Evolutionary conservation across 2,329 filamentous ascomycete genomes (phyloP).

Genomic region (Penicillium sp.): DNA sequence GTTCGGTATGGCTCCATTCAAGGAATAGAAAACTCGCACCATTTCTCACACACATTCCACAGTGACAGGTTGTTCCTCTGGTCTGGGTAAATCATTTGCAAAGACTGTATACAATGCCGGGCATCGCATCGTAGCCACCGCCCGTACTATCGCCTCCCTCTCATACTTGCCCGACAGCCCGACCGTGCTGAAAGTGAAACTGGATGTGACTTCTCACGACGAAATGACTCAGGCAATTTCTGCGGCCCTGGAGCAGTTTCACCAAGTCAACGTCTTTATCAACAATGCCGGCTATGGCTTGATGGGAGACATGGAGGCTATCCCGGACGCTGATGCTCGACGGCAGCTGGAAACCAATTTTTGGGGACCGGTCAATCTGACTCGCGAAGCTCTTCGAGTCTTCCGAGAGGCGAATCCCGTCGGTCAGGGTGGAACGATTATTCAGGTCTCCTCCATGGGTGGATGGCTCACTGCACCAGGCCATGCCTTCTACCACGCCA

Average conservation of each 20-base stretch:
- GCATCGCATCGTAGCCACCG: conserved; percentile 49
- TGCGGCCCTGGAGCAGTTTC: conserved; percentile 48
- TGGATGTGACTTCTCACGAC: conserved; percentile 10
- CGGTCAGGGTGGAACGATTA: conserved; percentile 51
- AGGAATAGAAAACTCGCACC: background rate
- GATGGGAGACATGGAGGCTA: conserved; percentile 53
- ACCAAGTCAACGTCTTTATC: conserved; percentile 57
- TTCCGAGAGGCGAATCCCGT: conserved; percentile 23
- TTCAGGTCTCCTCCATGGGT: conserved; percentile 57
- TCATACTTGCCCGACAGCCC: conserved; percentile 40
- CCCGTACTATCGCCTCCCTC: conserved; percentile 45
- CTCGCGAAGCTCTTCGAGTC: conserved; percentile 29
- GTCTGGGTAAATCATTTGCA: conserved; percentile 47
- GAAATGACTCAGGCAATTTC: conserved; percentile 36
- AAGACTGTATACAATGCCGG: conserved; percentile 38
- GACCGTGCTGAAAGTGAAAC: conserved; percentile 28
- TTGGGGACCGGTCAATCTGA: conserved; percentile 57
- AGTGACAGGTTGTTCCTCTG: conserved; percentile 52
- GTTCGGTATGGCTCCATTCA: conserved; percentile 7
- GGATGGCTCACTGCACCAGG: conserved; percentile 39
- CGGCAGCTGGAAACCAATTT: conserved; percentile 60
- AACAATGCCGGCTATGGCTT: conserved; percentile 63
- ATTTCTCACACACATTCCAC: background rate
- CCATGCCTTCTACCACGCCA: conserved; percentile 40
- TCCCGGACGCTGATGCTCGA: conserved; percentile 49